phyloP scores from a whole-genome alignment of 2,329 filamentous ascomycete genomes.

The Hortaea werneckii region DNA sequence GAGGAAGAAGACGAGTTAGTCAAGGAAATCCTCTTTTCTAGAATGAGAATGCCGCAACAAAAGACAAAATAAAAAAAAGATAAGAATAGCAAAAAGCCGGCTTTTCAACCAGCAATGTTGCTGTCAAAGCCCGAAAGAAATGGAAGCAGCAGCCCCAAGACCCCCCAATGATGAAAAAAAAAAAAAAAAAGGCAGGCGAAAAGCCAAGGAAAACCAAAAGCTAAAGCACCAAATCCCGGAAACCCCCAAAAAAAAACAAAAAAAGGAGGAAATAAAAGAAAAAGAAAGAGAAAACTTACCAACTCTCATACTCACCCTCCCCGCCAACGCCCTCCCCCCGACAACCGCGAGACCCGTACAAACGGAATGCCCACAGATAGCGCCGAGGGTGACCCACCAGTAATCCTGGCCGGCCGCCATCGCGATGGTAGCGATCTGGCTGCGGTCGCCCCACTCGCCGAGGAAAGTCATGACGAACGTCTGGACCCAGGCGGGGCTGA shows the following conservation, averaged over 20 bases:
- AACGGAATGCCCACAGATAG: slow-evolving; percentile 72
- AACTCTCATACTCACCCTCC: slow-evolving; percentile 87
- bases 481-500: slow-evolving; percentile 96
- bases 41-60: neutral
- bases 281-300: slow-evolving; percentile 48
- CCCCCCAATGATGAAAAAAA: too few relatives aligned
- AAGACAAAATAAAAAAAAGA: neutral
- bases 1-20: neutral
- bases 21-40: neutral
- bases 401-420: slow-evolving; percentile 99
- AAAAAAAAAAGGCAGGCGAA: too few relatives aligned
- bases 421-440: slow-evolving; percentile 95
- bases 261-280: neutral
- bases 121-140: neutral
- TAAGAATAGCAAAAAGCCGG: too few relatives aligned
- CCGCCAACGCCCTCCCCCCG: slow-evolving; percentile 84
- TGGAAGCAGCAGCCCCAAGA: too few relatives aligned
- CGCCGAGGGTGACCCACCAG: slow-evolving; percentile 94
- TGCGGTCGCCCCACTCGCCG: slow-evolving; percentile 95
- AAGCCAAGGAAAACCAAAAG: too few relatives aligned
- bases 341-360: slow-evolving; percentile 89
- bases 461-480: slow-evolving; percentile 99
- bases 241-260: neutral
- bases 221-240: neutral
- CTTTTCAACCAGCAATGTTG: neutral